phyloP scores from a whole-genome alignment of 2,329 filamentous ascomycete species.

The Diplocarpon mali region DNA sequence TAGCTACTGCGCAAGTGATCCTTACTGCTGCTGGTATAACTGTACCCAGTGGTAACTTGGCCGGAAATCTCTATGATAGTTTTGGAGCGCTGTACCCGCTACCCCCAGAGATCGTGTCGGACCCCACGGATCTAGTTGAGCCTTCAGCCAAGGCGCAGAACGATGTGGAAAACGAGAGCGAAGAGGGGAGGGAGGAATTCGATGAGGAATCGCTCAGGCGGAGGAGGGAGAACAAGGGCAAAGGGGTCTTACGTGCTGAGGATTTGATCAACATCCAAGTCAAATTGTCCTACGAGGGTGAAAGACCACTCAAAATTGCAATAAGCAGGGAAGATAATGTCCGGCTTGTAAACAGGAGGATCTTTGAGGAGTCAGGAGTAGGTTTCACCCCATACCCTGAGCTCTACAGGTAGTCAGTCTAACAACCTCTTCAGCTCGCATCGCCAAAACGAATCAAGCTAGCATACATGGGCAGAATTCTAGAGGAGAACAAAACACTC shows the following conservation, averaged over 20 bases:
- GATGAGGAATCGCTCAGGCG: conserved; percentile 33
- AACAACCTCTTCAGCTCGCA: conserved; percentile 34
- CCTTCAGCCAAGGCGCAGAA: conserved; percentile 24
- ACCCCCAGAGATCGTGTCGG: conserved; percentile 56
- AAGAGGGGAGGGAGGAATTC: conserved; percentile 18
- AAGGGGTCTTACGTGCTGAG: conserved; percentile 19
- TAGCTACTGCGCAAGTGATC: conserved; percentile 67
- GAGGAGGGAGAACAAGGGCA: conserved; percentile 35
- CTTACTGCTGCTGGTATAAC: conserved; percentile 69
- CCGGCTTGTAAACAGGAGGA: conserved; percentile 46
- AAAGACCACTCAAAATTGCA: conserved; percentile 48
- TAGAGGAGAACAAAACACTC: conserved; percentile 58
- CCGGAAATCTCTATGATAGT: conserved; percentile 55
- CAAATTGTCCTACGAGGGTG: conserved; percentile 32
- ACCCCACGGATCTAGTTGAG: conserved; percentile 46
- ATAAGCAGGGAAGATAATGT: conserved; percentile 54
- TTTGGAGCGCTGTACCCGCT: conserved; percentile 60
- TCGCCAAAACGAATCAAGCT: conserved; percentile 52
- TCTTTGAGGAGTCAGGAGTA: conserved; percentile 55
- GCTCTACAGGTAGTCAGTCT: no score
- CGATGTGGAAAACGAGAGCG: conserved; percentile 17
- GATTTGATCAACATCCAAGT: conserved; percentile 21
- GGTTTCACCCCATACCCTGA: conserved; percentile 24
- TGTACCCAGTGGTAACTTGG: conserved; percentile 60
- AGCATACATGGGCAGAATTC: conserved; percentile 70